Conservation (phyloP, 768 basidiomycete species). For the Cantharellus anzutake region DNA sequence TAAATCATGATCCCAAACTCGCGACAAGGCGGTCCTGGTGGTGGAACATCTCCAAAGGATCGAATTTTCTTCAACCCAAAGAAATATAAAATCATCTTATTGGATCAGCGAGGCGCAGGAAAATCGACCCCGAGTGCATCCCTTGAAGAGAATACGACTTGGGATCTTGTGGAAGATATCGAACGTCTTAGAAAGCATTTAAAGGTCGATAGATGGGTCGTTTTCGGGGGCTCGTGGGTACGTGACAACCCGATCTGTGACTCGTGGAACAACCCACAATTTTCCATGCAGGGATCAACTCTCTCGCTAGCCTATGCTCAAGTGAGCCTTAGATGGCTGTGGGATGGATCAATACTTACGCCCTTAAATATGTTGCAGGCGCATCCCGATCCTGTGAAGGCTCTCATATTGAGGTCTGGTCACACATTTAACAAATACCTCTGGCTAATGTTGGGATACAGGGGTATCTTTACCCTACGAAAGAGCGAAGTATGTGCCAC, state of each 20-base stretch:
- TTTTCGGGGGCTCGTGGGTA: slow-evolving; percentile 91
- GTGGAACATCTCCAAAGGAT: slow-evolving; percentile 49
- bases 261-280: background rate
- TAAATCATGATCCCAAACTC: slow-evolving; percentile 4
- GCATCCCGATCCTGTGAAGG: slow-evolving; percentile 66
- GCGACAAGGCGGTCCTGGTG: slow-evolving; percentile 57
- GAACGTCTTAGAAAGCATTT: slow-evolving; percentile 66
- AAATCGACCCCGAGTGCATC: slow-evolving; percentile 28
- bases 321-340: slow-evolving; percentile 12
- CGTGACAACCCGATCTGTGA: slow-evolving; percentile 8
- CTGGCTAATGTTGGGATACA: background rate
- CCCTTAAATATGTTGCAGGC: slow-evolving; percentile 21
- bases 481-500: slow-evolving; percentile 31
- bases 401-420: slow-evolving; percentile 37
- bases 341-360: background rate
- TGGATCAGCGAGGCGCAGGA: slow-evolving; percentile 82
- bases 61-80: slow-evolving; percentile 64
- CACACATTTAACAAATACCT: background rate
- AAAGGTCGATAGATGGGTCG: slow-evolving; percentile 71
- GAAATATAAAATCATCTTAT: slow-evolving; percentile 64
- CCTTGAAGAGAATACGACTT: slow-evolving; percentile 78
- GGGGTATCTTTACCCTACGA: slow-evolving; percentile 72
- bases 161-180: slow-evolving; percentile 82
- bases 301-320: slow-evolving; percentile 74
- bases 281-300: slow-evolving; percentile 49